Conservation (phyloP, 805 yeast species). For the Yarrowia sp. region DNA sequence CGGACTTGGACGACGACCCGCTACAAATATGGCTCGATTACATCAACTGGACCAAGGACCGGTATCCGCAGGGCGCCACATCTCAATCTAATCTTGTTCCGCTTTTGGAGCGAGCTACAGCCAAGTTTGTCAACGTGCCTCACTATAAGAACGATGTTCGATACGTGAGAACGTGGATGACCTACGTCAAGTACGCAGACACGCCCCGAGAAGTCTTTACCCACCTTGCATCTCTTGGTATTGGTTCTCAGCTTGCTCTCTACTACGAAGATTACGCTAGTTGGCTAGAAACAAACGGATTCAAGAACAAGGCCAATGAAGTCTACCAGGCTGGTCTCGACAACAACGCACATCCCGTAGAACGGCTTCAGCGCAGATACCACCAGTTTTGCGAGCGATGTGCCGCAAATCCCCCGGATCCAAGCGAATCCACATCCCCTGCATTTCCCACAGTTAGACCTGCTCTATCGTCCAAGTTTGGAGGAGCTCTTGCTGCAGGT, state of each 20-base stretch:
- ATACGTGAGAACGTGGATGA: constrained; percentile 80
- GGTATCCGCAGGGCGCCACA: constrained; percentile 65
- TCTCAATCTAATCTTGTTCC: constrained; percentile 69
- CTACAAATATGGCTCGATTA: constrained; percentile 76
- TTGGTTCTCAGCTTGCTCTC: constrained; percentile 70
- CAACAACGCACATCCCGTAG: constrained; percentile 68
- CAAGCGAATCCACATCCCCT: constrained; percentile 51
- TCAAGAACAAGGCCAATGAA: constrained; percentile 61
- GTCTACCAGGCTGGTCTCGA: constrained; percentile 66
- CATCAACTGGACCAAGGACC: constrained; percentile 69
- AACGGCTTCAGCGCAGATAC: constrained; percentile 55
- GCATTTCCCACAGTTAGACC: constrained; percentile 49
- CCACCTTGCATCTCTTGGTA: constrained; percentile 71
- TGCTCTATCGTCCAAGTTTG: constrained; percentile 53
- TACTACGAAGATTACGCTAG: constrained; percentile 83
- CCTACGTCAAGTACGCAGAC: constrained; percentile 71
- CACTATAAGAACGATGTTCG: constrained; percentile 84
- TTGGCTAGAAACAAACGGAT: constrained; percentile 60
- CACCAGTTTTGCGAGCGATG: constrained; percentile 56
- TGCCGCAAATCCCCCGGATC: constrained; percentile 44
- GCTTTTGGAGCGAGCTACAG: constrained; percentile 74
- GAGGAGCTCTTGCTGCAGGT: constrained; percentile 42
- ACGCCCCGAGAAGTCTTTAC: constrained; percentile 74
- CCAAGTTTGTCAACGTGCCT: constrained; percentile 65
- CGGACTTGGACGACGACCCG: constrained; percentile 73